Evolutionary conservation across 2,329 filamentous ascomycete genomes (phyloP), one percentile per base, ranked within the genome.

Genomic region (Botrytis galanthina): DNA sequence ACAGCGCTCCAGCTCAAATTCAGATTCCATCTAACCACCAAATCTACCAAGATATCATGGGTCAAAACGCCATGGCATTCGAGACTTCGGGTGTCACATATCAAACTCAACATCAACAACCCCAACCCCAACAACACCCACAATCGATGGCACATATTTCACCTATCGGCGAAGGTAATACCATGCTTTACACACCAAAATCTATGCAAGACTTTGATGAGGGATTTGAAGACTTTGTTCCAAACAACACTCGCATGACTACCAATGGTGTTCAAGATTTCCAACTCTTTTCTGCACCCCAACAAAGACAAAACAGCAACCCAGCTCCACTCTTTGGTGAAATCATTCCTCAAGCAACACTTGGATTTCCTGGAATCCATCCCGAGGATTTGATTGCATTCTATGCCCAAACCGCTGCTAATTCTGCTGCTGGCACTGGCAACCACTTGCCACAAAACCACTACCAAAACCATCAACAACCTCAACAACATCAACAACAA

Each of bases 101-200:
- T 61, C 73, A 64, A 39, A 4, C 29, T 48, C 48, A 54, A 18
- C 64, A 67, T 29, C 64, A 67, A n/a, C 64, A 37, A 9, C 32
- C n/a, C 4, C 63, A 54, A 54, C 46, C 20, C 35, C 46, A 39
- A 18, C 64, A 67, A 22, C 46, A 29, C 16, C 63, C 75, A n/a
- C 76, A 79, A 54, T 77, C 82, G 10, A 80, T 82, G 51, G 83
- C 85, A 39, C 90, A 93, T 75, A 87, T 93, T 75, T 94, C 92
- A 5, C 91, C 91, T 14, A 85, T 86, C 71, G 92, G 90, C 8
- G 91, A 93, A 78, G 86, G 87, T 51, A 90, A 91, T 74, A 84
- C 89, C 1, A 92, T 93, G 83, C 86, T 93, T 46, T 92, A 87
- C 82, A 92, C 91, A 16, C 90, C 92, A 66, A 86, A 86, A 60